Conservation (phyloP, 345 rosid genomes). For the Populus davidiana region DNA sequence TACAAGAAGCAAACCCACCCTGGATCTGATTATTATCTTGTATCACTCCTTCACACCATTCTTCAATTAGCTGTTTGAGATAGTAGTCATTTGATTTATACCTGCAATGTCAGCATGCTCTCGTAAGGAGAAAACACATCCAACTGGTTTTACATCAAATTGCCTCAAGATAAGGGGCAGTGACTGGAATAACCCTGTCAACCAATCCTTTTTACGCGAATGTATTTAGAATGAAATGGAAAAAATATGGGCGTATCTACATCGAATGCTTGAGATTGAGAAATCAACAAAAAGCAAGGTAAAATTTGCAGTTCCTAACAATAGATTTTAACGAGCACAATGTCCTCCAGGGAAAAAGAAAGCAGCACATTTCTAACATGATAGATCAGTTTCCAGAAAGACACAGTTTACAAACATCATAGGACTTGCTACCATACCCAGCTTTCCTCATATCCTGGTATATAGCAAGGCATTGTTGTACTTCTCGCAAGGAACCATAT, state of each 20-base stretch:
- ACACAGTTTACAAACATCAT: background rate
- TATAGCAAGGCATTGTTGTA: slow-evolving; percentile 79
- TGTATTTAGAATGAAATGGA: background rate
- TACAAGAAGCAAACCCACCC: slow-evolving; percentile 29
- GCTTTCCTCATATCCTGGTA: slow-evolving; percentile 91
- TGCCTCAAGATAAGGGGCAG: background rate
- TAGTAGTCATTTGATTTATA: slow-evolving; percentile 72
- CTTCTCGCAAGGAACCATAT: slow-evolving; percentile 79
- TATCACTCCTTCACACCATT: slow-evolving; percentile 95
- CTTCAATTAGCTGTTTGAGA: slow-evolving; percentile 84
- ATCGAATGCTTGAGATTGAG: background rate
- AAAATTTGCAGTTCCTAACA: background rate
- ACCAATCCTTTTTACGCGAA: background rate
- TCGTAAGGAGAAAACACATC: background rate
- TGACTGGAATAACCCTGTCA: background rate
- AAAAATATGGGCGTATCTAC: background rate
- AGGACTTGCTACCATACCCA: slow-evolving; percentile 48
- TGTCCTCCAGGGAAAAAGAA: background rate
- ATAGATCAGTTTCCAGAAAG: background rate
- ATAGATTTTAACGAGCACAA: background rate
- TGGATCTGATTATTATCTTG: slow-evolving; percentile 42
- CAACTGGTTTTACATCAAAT: background rate
- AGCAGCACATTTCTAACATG: background rate
- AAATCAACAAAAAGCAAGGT: background rate
- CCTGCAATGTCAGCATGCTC: slow-evolving; percentile 40